Conservation (phyloP, 495 filamentous ascomycete species). For the Podospora australis region DNA sequence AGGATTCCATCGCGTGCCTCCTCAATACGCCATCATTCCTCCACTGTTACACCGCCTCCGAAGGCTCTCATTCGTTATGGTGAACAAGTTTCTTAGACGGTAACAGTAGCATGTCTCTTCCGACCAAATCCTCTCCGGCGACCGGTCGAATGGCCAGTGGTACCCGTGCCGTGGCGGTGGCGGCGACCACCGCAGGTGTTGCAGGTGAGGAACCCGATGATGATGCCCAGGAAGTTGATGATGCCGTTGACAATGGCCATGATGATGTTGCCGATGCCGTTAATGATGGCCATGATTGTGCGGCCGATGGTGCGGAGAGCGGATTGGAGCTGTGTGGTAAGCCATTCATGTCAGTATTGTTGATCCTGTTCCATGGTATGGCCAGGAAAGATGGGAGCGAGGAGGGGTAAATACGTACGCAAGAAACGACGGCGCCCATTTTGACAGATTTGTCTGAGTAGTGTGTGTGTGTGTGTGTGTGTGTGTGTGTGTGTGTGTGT, state of each 20-base stretch:
- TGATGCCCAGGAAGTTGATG: conserved; percentile 68
- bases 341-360: conserved; percentile 17
- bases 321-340: conserved; percentile 55
- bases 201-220: conserved; percentile 85
- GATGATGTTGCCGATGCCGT: conserved; percentile 72
- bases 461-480: conserved; percentile 19
- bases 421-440: conserved; percentile 96
- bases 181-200: conserved; percentile 41
- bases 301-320: conserved; percentile 79
- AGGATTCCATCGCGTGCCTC: neutral
- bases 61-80: neutral
- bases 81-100: too few relatives aligned
- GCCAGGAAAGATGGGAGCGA: neutral
- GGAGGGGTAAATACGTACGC: conserved; percentile 56
- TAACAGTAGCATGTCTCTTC: conserved; percentile 19
- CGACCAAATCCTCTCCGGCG: conserved; percentile 21
- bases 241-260: conserved; percentile 69
- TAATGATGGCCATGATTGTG: conserved; percentile 75
- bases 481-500: conserved; percentile 13
- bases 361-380: too few relatives aligned
- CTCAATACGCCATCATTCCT: neutral
- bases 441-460: conserved; percentile 42
- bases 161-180: conserved; percentile 10
- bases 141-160: conserved; percentile 11
- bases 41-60: neutral